Evolutionary conservation across 2,329 filamentous ascomycete genomes (phyloP), one percentile per base, ranked within the genome.

Genomic region (Hypoxylon sp.): DNA sequence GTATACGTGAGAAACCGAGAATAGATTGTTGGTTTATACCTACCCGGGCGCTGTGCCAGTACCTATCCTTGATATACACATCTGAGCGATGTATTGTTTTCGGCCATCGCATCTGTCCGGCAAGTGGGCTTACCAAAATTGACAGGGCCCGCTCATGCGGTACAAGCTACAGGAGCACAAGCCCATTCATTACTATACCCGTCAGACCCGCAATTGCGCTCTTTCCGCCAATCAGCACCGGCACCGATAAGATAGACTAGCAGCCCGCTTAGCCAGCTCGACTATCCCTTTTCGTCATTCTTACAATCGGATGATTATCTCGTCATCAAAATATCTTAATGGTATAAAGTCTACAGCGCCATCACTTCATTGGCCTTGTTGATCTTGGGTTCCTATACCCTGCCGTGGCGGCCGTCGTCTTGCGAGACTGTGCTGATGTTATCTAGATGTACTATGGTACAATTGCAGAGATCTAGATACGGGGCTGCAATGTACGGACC

Each of bases 281-380:
- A 53, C 30, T 54, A 20, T 20, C 56, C 56, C 14, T 31, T 61
- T 64, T 64, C 64, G 55, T 68, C 61, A 68, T 65, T 61, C 44
- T 27, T 64, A 64, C 51, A 2, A 69, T 70, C 68, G 49, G 37
- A 62, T 64, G 68, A 70, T 68, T 59, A 51, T 61, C 64, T 68
- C 53, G 61, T 70, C 49, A 70, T 46, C 7, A 55, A 42, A 55
- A n/a, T 40, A 46, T 46, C 53, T 50, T 40, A 25, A 57, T 55
- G 55, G 37, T 67, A 61, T 53, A 40, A 51, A 25, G 7, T 37
- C 44, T 17, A 35, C 25, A 50, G 25, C 10, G 11, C 10, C 2
- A n/a, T 59, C 35, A 30, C 40, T 46, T 22, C 20, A 67, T 67
- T 63, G 55, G 58, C 10, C 31, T 49, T 11, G 14, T 33, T 20